These are phyloP conservation scores for Cladosporium sp. DNA, from an alignment of 2,329 filamentous ascomycete genomes.

Conservation along the genomic window DNA sequence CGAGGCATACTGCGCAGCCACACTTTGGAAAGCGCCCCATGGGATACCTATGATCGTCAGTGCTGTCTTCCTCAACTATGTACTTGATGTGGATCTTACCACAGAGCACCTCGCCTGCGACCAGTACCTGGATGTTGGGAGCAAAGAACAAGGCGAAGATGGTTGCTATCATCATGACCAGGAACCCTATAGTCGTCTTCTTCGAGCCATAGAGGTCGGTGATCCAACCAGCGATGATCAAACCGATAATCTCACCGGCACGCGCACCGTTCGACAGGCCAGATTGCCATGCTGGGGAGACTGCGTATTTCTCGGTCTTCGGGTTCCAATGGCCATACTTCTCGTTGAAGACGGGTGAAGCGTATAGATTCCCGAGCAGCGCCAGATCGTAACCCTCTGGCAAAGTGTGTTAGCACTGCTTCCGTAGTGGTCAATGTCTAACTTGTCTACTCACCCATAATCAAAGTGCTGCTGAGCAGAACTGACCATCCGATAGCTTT, in stretches of 20 bases:
- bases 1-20: slow-evolving; percentile 41
- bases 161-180: slow-evolving; percentile 56
- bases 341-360: slow-evolving; percentile 32
- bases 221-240: slow-evolving; percentile 65
- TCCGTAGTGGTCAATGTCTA: rapidly evolving
- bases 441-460: slow-evolving; percentile 31
- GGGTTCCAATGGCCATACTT: slow-evolving; percentile 40
- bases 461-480: slow-evolving; percentile 36
- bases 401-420: not conserved
- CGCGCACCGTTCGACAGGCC: slow-evolving; percentile 58
- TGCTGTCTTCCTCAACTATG: not conserved
- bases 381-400: slow-evolving; percentile 41
- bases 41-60: slow-evolving; percentile 33
- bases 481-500: slow-evolving; percentile 37
- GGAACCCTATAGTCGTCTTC: slow-evolving; percentile 59
- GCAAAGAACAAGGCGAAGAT: slow-evolving; percentile 51
- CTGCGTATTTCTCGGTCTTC: slow-evolving; percentile 44
- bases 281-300: slow-evolving; percentile 59
- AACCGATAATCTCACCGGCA: slow-evolving; percentile 58
- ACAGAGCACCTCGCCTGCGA: slow-evolving; percentile 36
- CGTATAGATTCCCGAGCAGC: slow-evolving; percentile 40
- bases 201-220: slow-evolving; percentile 51
- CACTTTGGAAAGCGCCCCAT: slow-evolving; percentile 33
- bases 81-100: slow-evolving; percentile 17
- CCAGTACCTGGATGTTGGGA: slow-evolving; percentile 32